These are phyloP conservation scores for Albizia julibrissin DNA, from an alignment of 306 rosid genomes.

Conservation along the genomic window DNA sequence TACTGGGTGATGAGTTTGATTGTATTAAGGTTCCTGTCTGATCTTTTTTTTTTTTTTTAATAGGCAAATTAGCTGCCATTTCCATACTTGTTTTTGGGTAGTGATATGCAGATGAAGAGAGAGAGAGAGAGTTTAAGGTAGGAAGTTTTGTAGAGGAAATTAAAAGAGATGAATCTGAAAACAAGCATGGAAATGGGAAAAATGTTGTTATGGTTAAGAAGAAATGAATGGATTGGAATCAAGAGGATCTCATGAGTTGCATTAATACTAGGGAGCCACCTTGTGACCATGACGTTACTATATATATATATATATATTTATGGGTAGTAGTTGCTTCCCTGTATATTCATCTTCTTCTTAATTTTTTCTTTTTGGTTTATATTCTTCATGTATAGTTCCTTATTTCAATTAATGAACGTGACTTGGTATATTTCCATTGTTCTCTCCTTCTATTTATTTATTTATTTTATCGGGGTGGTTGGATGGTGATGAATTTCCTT, in stretches of 20 bases:
- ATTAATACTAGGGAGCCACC: conserved; percentile 53
- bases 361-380: background rate
- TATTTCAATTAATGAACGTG: conserved; percentile 20
- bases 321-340: background rate
- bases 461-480: background rate
- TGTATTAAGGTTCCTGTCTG: background rate
- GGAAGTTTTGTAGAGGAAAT: conserved; percentile 38
- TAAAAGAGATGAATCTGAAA: conserved; percentile 47
- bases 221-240: conserved; percentile 58
- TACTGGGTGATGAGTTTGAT: background rate
- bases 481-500: background rate
- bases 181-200: conserved; percentile 74
- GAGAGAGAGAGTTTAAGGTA: background rate
- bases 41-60: background rate
- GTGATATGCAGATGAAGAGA: conserved; percentile 12
- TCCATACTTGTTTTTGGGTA: conserved; percentile 67
- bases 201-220: conserved; percentile 20
- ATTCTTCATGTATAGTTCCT: conserved; percentile 37
- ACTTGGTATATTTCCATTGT: background rate
- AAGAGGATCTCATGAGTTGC: conserved; percentile 76
- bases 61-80: conserved; percentile 36
- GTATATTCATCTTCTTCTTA: background rate
- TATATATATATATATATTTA: conserved; percentile 14
- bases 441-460: background rate
- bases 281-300: conserved; percentile 32